A percentile compares a stretch with the other conserved stretches of the same genome.
These are phyloP conservation scores for Fennellomyces sp. DNA, from an alignment of 371 early-diverging fungal genomes.

Conservation along the genomic window DNA sequence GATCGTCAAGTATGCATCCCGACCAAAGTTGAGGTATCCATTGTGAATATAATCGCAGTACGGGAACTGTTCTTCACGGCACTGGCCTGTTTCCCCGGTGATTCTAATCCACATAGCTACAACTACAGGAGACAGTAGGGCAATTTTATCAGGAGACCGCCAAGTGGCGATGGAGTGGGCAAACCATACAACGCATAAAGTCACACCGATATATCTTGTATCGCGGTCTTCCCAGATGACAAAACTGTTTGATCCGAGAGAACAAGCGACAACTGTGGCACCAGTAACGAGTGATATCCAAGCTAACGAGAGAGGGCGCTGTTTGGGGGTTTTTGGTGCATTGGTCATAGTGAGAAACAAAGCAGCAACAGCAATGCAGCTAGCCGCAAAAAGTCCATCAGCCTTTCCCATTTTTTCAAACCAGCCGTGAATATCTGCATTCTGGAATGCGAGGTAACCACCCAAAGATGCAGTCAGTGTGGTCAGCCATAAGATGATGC, in stretches of 20 bases:
- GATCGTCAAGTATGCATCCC: slow-evolving; percentile 4
- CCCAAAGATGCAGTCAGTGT: not conserved
- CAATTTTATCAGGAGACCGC: not conserved
- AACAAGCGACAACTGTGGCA: slow-evolving; percentile 54
- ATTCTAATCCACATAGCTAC: slow-evolving; percentile 61
- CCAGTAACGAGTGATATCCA: not conserved
- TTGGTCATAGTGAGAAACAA: not conserved
- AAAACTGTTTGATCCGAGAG: slow-evolving; percentile 86
- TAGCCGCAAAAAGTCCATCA: slow-evolving; percentile 19
- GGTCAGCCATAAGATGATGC: not conserved
- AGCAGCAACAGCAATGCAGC: not conserved
- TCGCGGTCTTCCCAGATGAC: slow-evolving; percentile 86
- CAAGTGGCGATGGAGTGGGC: not conserved
- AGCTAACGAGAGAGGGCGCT: not conserved
- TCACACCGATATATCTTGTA: slow-evolving; percentile 49
- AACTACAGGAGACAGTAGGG: slow-evolving; percentile 23
- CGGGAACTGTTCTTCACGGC: slow-evolving; percentile 87
- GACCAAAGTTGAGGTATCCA: slow-evolving; percentile 12
- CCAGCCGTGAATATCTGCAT: slow-evolving; percentile 14
- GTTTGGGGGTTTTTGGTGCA: not conserved
- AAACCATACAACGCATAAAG: slow-evolving; percentile 33
- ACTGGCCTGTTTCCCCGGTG: slow-evolving; percentile 69
- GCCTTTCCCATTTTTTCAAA: slow-evolving; percentile 44
- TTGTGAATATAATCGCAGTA: slow-evolving; percentile 58
- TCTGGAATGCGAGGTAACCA: not conserved